These are phyloP conservation scores for Stachybotrys chartarum DNA, from an alignment of 2,329 filamentous ascomycete species.

Conservation along the genomic window DNA sequence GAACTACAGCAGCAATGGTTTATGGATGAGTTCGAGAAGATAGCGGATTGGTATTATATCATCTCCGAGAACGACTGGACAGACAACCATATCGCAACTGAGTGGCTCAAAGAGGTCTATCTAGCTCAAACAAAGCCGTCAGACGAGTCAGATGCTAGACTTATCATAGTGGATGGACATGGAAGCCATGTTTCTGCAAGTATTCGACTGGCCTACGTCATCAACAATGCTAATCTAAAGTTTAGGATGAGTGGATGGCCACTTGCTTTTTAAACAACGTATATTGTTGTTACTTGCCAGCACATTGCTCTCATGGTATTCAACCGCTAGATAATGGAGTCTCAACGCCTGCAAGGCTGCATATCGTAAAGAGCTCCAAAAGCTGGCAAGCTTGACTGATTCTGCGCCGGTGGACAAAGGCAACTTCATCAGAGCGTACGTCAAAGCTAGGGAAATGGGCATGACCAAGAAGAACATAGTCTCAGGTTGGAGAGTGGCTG, in stretches of 20 bases:
- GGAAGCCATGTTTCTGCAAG: constrained; percentile 2
- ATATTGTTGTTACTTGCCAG: constrained; percentile 3
- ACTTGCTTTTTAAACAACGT: constrained; percentile 4
- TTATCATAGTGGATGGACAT: constrained; percentile 6
- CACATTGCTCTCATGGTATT: constrained; percentile 3
- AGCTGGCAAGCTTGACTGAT: constrained; percentile 3
- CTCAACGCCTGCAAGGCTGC: constrained; percentile 3
- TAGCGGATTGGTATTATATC: constrained; percentile 6
- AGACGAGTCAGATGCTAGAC: neutral
- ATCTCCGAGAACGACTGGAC: constrained; percentile 2
- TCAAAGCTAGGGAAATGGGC: constrained; percentile 4
- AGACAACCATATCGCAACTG: constrained; percentile 2
- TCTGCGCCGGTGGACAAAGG: neutral
- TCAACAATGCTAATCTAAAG: neutral
- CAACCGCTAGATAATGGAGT: constrained; percentile 4
- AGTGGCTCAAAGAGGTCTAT: constrained; percentile 2
- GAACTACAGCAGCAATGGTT: constrained; percentile 6
- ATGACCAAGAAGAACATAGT: constrained; percentile 7
- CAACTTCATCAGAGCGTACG: constrained; percentile 2
- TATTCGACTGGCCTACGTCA: neutral
- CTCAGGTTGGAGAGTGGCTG: constrained; percentile 7
- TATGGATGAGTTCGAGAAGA: constrained; percentile 3
- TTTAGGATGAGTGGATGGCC: constrained; percentile 2
- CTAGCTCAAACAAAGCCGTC: neutral
- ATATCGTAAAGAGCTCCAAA: constrained; percentile 4